Percentiles rank a stretch among this genome's conserved stretches.
phyloP scores from a whole-genome alignment of 2,329 filamentous ascomycete genomes.

The Colletotrichum limetticola region DNA sequence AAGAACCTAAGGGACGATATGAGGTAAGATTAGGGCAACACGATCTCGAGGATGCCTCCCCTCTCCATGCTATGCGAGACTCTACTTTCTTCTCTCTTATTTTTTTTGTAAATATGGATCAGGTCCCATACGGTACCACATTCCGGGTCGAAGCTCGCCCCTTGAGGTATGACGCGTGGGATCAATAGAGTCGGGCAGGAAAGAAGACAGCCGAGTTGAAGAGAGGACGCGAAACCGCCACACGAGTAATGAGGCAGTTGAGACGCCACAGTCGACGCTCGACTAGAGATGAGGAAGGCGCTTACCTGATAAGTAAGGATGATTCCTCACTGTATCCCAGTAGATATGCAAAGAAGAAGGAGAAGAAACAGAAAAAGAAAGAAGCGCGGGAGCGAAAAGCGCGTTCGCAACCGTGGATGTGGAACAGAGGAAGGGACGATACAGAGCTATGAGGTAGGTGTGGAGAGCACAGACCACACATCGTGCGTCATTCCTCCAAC shows the following conservation, averaged over 20 bases:
- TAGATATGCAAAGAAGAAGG: too few relatives aligned
- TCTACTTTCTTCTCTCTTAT: background rate
- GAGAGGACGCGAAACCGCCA: background rate
- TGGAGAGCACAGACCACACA: background rate
- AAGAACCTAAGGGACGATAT: background rate
- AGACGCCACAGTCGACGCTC: background rate
- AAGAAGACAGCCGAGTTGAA: background rate
- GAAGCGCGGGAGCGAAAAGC: too few relatives aligned
- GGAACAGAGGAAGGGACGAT: background rate
- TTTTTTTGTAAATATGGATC: background rate
- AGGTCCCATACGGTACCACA: background rate
- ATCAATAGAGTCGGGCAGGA: background rate
- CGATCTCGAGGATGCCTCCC: background rate
- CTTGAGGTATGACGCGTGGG: background rate
- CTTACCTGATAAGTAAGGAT: background rate
- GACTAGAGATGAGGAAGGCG: background rate
- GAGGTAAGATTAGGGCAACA: background rate
- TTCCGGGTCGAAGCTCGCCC: background rate
- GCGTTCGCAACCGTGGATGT: background rate
- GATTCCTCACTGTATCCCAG: background rate
- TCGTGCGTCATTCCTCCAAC: constrained; percentile 18
- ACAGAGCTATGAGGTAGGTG: background rate
- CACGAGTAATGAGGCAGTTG: background rate
- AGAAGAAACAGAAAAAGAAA: too few relatives aligned
- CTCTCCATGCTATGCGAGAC: background rate